Evolutionary conservation across 257 asterid genomes (phyloP), one percentile per base, ranked within the genome.

Genomic region (Coffea canephora): DNA sequence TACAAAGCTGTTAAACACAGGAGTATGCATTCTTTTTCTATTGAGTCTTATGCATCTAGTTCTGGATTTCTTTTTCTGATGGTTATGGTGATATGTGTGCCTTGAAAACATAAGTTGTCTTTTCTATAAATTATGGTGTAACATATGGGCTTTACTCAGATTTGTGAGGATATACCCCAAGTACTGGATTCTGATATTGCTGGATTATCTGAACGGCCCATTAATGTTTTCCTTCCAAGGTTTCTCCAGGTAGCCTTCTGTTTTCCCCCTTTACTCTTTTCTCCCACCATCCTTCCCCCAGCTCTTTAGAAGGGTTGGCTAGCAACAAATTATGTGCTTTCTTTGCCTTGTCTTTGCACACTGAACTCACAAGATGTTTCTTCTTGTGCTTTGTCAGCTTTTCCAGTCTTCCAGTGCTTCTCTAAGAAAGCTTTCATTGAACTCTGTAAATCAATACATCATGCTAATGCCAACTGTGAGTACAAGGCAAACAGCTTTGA

Each of bases 401-500:
- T 94, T 96, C 87, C 98, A 94, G 85, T 94, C 98, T 11, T 92
- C 96, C 16, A 91, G 89, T 86, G 85, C 88, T 83, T 78, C 93
- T 72, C 79, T 96, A 69, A 85, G 97, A 82, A 96, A 91, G 91
- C 96, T 96, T 70, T 88, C 98, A 54, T 80, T 96, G 91, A 90
- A 93, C 85, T 90, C 97, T 54, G 98, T 96, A 76, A 94, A 96
- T 89, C 97, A 94, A 78, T 96, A 82, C 90, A 88, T 96, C 66
- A 94, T 96, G 98, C 86, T 96, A 83, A 96, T 96, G 99, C 99
- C 99, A 70, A 79, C 84, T 43, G 99, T 94, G 83, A 87, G 96
- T 86, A 46, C 61, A 69, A 79, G 46, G 79, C 27, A 68, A 48
- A 66, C 66, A 64, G 73, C 65, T 79, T 70, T 39, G 55, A 83